Evolutionary conservation across 192 early-diverging fungal genomes (phyloP).

Genomic region (Linnemannia hyalina): DNA sequence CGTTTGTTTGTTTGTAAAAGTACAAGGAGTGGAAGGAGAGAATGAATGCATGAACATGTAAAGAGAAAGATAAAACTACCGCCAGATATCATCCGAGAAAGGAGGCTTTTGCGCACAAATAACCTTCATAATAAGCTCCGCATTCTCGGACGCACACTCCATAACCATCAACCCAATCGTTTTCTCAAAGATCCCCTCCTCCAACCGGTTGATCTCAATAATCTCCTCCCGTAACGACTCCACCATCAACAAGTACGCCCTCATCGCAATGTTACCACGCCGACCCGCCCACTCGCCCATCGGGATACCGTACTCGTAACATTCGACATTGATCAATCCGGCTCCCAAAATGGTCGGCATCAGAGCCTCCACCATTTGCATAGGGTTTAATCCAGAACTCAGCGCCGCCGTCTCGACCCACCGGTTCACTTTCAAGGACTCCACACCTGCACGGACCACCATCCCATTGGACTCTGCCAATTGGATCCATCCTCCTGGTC

Average conservation of each 20-base stretch:
- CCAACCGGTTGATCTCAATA: slow-evolving; percentile 43
- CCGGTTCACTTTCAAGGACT: slow-evolving; percentile 44
- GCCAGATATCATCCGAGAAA: slow-evolving; percentile 47
- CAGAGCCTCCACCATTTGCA: slow-evolving; percentile 43
- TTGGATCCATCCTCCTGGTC: slow-evolving; percentile 51
- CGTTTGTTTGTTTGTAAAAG: not conserved
- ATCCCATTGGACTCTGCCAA: slow-evolving; percentile 52
- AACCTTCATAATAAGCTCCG: slow-evolving; percentile 51
- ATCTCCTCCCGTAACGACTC: slow-evolving; percentile 39
- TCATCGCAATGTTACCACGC: slow-evolving; percentile 31
- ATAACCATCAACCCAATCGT: slow-evolving; percentile 35
- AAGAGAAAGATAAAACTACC: not conserved
- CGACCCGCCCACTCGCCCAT: slow-evolving; percentile 46
- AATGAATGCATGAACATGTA: not conserved
- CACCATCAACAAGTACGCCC: slow-evolving; percentile 38
- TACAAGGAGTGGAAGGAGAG: not conserved
- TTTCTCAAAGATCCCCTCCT: slow-evolving; percentile 43
- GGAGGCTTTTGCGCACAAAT: slow-evolving; percentile 53
- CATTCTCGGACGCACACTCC: slow-evolving; percentile 25
- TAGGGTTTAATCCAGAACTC: slow-evolving; percentile 46
- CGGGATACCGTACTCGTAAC: slow-evolving; percentile 53
- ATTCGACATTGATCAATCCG: slow-evolving; percentile 50
- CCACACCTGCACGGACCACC: slow-evolving; percentile 35
- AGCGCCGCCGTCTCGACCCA: slow-evolving; percentile 53
- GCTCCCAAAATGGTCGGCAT: slow-evolving; percentile 47